phyloP scores from a whole-genome alignment of 164 flowering plant species.

The Vitis riparia region DNA sequence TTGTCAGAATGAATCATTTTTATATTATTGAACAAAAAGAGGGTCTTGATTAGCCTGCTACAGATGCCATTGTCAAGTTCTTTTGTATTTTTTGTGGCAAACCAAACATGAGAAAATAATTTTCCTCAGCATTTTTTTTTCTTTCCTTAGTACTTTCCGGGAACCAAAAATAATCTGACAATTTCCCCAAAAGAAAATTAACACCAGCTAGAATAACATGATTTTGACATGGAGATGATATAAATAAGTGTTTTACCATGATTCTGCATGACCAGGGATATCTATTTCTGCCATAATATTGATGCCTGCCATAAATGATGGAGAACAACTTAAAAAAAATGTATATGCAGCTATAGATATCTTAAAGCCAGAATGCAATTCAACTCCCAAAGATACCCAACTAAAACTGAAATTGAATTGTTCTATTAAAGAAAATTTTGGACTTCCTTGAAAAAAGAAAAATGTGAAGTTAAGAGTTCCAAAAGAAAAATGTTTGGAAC shows the following conservation, averaged over 20 bases:
- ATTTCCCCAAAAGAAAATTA: too few relatives aligned
- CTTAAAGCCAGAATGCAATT: not conserved
- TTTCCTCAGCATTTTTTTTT: too few relatives aligned
- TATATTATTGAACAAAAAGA: too few relatives aligned
- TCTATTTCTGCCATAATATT: constrained; percentile 94
- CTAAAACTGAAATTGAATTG: not conserved
- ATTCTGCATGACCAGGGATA: constrained; percentile 95
- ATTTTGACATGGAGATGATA: not conserved
- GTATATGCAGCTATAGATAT: not conserved
- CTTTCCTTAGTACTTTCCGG: too few relatives aligned
- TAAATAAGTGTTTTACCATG: constrained; percentile 59
- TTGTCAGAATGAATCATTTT: too few relatives aligned
- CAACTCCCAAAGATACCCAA: not conserved
- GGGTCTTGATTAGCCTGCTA: too few relatives aligned
- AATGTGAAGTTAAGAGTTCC: not conserved
- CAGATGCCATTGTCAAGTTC: too few relatives aligned
- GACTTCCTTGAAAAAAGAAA: not conserved
- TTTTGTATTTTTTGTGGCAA: too few relatives aligned
- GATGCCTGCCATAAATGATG: constrained; percentile 57
- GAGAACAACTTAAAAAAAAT: constrained; percentile 6
- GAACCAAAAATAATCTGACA: too few relatives aligned
- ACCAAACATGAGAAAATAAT: too few relatives aligned
- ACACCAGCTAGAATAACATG: too few relatives aligned
- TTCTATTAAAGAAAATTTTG: not conserved
- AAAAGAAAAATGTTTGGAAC: not conserved